phyloP scores from a whole-genome alignment of 306 rosid genomes.

The Lagenaria siceraria region DNA sequence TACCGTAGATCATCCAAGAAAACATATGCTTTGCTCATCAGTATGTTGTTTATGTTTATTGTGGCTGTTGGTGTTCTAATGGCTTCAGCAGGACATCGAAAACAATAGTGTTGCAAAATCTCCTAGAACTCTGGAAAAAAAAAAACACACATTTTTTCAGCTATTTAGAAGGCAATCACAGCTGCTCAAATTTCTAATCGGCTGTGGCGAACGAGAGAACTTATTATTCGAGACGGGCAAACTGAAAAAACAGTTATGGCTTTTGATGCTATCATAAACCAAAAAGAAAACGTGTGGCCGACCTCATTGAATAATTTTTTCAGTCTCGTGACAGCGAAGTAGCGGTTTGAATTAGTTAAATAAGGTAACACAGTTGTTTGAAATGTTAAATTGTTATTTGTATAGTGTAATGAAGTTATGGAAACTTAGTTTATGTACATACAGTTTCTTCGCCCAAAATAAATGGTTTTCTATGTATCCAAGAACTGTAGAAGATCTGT shows the following conservation, averaged over 20 bases:
- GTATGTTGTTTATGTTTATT: slow-evolving; percentile 69
- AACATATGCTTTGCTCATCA: slow-evolving; percentile 47
- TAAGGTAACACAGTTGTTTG: not conserved
- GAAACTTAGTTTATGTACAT: not conserved
- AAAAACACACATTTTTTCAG: not conserved
- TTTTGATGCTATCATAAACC: not conserved
- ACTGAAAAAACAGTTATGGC: not conserved
- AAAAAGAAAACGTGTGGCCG: not conserved
- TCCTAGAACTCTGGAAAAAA: not conserved
- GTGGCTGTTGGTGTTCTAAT: slow-evolving; percentile 62
- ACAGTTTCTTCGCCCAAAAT: no score
- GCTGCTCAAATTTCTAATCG: not conserved
- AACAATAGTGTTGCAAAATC: slow-evolving; percentile 9
- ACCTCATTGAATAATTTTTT: no score
- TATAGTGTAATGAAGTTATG: not conserved
- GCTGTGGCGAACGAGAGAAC: not conserved
- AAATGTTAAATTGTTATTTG: not conserved
- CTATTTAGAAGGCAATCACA: not conserved
- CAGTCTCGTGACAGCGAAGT: not conserved
- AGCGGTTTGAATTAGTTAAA: not conserved
- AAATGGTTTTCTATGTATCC: no score
- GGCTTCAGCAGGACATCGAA: slow-evolving; percentile 82
- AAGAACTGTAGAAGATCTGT: no score
- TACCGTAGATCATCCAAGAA: slow-evolving; percentile 64
- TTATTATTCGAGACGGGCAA: not conserved